These are phyloP conservation scores for Cercospora berteroae DNA, from an alignment of 2,329 filamentous ascomycete species.

Conservation along the genomic window DNA sequence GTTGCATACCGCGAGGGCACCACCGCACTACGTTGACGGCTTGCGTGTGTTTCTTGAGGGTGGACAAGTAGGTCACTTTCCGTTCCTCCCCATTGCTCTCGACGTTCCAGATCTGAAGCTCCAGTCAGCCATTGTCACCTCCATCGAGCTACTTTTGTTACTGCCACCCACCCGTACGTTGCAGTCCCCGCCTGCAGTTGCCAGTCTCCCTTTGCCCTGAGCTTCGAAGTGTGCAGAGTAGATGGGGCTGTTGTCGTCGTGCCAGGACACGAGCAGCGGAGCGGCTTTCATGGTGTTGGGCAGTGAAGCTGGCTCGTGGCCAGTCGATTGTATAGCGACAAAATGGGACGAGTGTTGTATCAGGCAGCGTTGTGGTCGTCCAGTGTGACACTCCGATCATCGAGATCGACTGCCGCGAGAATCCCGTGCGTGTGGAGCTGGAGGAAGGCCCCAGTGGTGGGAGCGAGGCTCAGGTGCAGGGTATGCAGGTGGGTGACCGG, in stretches of 20 bases:
- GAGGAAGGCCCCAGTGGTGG: not conserved
- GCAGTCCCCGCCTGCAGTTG: constrained; percentile 93
- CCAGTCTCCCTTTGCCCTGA: constrained; percentile 83
- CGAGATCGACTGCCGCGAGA: not conserved
- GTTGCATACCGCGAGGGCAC: constrained; percentile 75
- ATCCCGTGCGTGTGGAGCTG: not conserved
- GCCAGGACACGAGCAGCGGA: constrained; percentile 97
- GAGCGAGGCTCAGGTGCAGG: not conserved
- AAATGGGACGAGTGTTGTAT: constrained; percentile 3
- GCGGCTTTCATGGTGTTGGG: constrained; percentile 79
- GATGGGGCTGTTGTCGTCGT: constrained; percentile 93
- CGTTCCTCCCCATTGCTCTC: constrained; percentile 80
- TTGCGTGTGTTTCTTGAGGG: constrained; percentile 89
- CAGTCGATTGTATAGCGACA: constrained; percentile 15
- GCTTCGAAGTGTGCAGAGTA: constrained; percentile 98
- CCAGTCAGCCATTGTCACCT: not conserved
- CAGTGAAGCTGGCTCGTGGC: constrained; percentile 13
- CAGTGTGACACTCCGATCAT: not conserved
- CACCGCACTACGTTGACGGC: constrained; percentile 97
- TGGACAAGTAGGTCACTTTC: constrained; percentile 88
- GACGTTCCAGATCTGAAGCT: constrained; percentile 78
- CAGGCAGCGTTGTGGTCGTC: not conserved
- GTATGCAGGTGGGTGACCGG: not conserved
- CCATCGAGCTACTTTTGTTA: not conserved
- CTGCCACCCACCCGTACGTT: constrained; percentile 76